These are phyloP conservation scores for Fusarium chaquense DNA, from an alignment of 2,329 filamentous ascomycete genomes.

Conservation along the genomic window DNA sequence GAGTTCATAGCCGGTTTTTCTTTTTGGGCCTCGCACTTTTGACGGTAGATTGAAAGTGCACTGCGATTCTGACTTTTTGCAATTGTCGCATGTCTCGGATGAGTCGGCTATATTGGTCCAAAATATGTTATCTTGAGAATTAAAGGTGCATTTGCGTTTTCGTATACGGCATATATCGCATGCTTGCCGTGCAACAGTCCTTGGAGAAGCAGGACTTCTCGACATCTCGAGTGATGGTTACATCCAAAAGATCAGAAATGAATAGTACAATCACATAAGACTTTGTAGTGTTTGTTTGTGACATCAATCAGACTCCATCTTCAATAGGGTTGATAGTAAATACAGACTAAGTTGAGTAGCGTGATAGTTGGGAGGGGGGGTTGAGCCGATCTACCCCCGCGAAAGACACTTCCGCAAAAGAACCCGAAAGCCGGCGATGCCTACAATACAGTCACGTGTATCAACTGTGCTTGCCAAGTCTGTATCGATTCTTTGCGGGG, in stretches of 20 bases:
- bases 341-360: too few species aligned
- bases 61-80: background rate
- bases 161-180: background rate
- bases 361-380: too few species aligned
- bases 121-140: background rate
- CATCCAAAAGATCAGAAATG: too few species aligned
- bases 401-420: background rate
- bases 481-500: too few species aligned
- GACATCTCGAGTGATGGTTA: background rate
- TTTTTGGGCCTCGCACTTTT: background rate
- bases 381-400: too few species aligned
- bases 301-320: too few species aligned
- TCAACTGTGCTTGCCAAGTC: background rate
- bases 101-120: background rate
- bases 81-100: background rate
- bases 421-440: background rate
- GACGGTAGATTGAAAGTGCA: background rate
- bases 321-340: too few species aligned
- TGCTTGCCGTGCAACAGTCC: background rate
- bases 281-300: too few species aligned
- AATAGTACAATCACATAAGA: too few species aligned
- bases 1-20: background rate
- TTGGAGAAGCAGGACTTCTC: background rate
- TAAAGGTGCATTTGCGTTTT: background rate
- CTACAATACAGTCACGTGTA: background rate